Conservation (phyloP, 305 asterid species). For the Galium porrigens region DNA sequence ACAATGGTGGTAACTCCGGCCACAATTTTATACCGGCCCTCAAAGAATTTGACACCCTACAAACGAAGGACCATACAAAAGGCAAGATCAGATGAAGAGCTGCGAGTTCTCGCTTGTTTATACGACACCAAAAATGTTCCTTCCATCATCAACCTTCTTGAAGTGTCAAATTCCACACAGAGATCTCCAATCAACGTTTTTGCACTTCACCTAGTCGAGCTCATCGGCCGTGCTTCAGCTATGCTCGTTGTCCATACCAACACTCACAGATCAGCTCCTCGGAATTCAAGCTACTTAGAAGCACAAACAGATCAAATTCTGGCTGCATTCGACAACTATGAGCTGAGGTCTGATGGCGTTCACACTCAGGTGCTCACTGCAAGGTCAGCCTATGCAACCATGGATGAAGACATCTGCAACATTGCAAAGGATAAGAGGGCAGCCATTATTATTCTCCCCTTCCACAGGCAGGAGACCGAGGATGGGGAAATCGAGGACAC, state of each 20-base stretch:
- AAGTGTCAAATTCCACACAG: conserved; percentile 42
- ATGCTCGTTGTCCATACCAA: conserved; percentile 45
- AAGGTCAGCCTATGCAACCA: conserved; percentile 44
- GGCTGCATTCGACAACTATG: conserved; percentile 57
- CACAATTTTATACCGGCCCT: conserved; percentile 30
- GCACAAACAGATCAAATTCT: conserved; percentile 66
- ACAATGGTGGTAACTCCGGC: conserved; percentile 48
- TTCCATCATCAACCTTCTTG: conserved; percentile 51
- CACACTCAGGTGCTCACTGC: conserved; percentile 55
- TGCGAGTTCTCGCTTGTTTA: conserved; percentile 58
- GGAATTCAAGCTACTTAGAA: conserved; percentile 49
- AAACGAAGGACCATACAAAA: conserved; percentile 58
- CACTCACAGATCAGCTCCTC: conserved; percentile 38
- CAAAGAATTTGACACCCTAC: conserved; percentile 34
- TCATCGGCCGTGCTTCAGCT: conserved; percentile 70
- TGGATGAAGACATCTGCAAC: conserved; percentile 75
- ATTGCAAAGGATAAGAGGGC: conserved; percentile 58
- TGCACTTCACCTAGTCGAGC: conserved; percentile 73
- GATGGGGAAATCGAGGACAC: conserved; percentile 64
- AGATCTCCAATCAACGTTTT: conserved; percentile 48
- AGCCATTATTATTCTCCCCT: conserved; percentile 50
- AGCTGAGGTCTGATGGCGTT: conserved; percentile 63
- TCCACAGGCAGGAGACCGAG: conserved; percentile 44
- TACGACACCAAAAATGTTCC: conserved; percentile 42
- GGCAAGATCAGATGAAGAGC: conserved; percentile 55